Evolutionary conservation across 208 protist genomes (phyloP), one percentile per base, ranked within the genome.

Genomic region (Herpetomonas samuelpessoai): DNA sequence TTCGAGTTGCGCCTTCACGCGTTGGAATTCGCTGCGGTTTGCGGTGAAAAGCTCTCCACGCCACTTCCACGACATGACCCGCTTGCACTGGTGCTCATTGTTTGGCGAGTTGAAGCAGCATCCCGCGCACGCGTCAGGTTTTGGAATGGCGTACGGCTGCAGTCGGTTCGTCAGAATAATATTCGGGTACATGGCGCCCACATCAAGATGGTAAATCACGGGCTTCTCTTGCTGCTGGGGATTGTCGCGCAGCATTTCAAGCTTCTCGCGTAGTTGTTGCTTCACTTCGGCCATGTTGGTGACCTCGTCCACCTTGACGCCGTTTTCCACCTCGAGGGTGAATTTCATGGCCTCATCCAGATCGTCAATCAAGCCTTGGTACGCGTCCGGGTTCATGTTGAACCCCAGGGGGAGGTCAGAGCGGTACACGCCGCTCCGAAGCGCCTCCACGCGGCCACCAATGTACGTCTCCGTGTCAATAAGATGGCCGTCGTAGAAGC

Each of bases 121-220:
- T 1, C 79, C 83, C 0, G 98, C 96, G 82, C 99, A 99, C 4
- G 91, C 92, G 28, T 95, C 81, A n/a, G 98, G 83, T 48, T 86
- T 83, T 1, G 98, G 92, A 39, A 99, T 95, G 12, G 98, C 92
- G 60, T 96, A 92, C 24, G 98, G 98, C 77, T 99, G 98, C 7
- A 99, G 91, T 38, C 99, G 85, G 69, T 99, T 99, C 0, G 99
- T 99, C 12, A 99, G 79, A 70, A 99, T 99, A 77, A 99, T 99
- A 76, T 99, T 99, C 0, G 99, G 99, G 87, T 99, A 99, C 99
- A 99, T 99, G 26, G 99, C 99, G 24, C 89, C 92, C 3, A 99
- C 99, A 65, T 99, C 99, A 0, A 99, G 75, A 81, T 99, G 99
- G 71, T 99, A 99, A 48, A 99, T 99, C 19, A 99, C 62, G 1